Evolutionary conservation across 352 stramenopile genomes (phyloP).

Genomic region (Phytophthora citrophthora): DNA sequence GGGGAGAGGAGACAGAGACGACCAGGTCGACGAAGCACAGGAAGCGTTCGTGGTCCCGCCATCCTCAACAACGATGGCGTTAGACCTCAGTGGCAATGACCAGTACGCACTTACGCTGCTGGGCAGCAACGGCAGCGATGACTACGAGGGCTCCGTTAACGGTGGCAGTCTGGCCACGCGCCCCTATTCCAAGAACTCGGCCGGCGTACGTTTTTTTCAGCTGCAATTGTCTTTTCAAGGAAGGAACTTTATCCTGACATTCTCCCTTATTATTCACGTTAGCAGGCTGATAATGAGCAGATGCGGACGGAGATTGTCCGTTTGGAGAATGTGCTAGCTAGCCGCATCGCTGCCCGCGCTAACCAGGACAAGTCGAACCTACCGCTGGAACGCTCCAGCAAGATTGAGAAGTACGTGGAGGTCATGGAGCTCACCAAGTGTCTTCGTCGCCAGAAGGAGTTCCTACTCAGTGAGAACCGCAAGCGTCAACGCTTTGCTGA

Average conservation of each 20-base stretch:
- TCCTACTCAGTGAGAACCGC: slow-evolving; percentile 85
- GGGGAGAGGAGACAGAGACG: slow-evolving; percentile 17
- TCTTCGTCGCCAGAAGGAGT: slow-evolving; percentile 86
- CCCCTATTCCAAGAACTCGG: slow-evolving; percentile 64
- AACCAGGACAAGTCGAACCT: slow-evolving; percentile 74
- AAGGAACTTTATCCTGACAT: background rate
- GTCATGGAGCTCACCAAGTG: slow-evolving; percentile 90
- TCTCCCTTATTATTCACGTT: background rate
- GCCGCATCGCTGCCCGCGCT: slow-evolving; percentile 71
- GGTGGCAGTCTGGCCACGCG: slow-evolving; percentile 40
- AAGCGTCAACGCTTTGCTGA: slow-evolving; percentile 87
- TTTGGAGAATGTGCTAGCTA: slow-evolving; percentile 77
- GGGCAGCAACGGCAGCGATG: slow-evolving; percentile 57
- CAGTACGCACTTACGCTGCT: slow-evolving; percentile 69
- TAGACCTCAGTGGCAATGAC: slow-evolving; percentile 43
- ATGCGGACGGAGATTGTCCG: slow-evolving; percentile 83
- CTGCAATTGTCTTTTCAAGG: background rate
- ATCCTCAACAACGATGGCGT: slow-evolving; percentile 33
- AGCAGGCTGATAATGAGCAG: slow-evolving; percentile 74
- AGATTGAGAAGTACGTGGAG: slow-evolving; percentile 90
- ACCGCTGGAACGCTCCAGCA: slow-evolving; percentile 77
- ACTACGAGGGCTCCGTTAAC: slow-evolving; percentile 46
- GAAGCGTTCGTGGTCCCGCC: background rate
- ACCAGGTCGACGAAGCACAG: slow-evolving; percentile 1
- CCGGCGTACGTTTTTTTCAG: slow-evolving; percentile 44